Evolutionary conservation across 768 basidiomycete species (phyloP), one percentile per base, ranked within the genome.

Genomic region (Favolaschia claudopus): DNA sequence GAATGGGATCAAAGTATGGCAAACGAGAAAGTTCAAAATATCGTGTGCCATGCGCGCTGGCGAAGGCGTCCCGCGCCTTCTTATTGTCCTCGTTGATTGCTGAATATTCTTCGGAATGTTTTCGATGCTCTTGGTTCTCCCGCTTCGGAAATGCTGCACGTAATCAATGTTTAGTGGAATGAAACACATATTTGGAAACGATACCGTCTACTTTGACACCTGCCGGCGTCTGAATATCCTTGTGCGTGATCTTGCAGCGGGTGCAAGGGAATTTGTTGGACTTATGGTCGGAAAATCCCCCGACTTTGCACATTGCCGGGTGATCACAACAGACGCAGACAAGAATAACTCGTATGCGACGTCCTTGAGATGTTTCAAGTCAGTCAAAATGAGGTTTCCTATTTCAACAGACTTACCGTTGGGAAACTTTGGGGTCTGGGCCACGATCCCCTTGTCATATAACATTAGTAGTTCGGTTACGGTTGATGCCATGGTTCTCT

Each of bases 401-500:
- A 19, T 5, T 34, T n/a, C 7, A 49, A 4, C 15, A 4, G 17
- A 32, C 22, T 5, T 45, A 55, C 53, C 42, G 20, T 55, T 36
- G 2, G 54, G 54, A 31, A 37, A 46, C 29, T 55, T 55, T 10
- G 43, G 54, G n/a, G 44, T 55, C 10, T 14, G 5, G 12, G 46
- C 44, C 5, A 55, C 6, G 17, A 55, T 46, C 13, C 43, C 54
- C 17, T 37, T 25, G 10, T 55, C 44, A 12, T 37, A 55, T 17
- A 55, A 19, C 42, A 27, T 29, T 14, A 45, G 3, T 4, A 55
- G 34, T 4, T 55, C 54, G 10, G 24, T 47, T 2, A 55, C 44
- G n/a, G 36, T 29, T 15, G 17, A 1, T 1, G 22, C 42, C 17
- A 55, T 24, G 17, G 43, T 27, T 2, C 43, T 40, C 33, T 55